Conservation (phyloP, 78 protist genomes). For the Anaeramoeba flamelloides region DNA sequence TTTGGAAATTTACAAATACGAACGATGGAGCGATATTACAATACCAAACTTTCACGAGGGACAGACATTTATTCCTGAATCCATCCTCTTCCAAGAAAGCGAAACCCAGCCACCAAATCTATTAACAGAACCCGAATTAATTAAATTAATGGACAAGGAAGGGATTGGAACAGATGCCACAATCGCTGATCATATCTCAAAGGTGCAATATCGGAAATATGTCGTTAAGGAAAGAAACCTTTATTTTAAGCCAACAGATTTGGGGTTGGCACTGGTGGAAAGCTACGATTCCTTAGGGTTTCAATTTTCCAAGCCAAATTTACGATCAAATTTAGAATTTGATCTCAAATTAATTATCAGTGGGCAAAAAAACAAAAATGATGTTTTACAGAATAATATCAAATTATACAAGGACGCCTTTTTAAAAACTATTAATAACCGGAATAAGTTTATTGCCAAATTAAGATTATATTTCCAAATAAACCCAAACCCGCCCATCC, state of each 20-base stretch:
- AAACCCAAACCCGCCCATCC: too few species aligned
- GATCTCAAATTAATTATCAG: background rate
- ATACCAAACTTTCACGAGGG: slow-evolving; percentile 45
- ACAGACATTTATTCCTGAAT: slow-evolving; percentile 12
- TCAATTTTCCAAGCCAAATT: slow-evolving; percentile 45
- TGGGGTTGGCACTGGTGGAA: slow-evolving; percentile 70
- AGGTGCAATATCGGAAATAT: slow-evolving; percentile 59
- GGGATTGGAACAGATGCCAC: slow-evolving; percentile 94
- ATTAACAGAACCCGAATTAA: slow-evolving; percentile 77
- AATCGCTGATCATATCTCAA: slow-evolving; percentile 85
- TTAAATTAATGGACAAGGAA: slow-evolving; percentile 78
- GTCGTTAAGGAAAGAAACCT: slow-evolving; percentile 17
- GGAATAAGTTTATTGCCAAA: background rate
- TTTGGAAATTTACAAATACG: slow-evolving; percentile 51
- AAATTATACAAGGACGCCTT: background rate
- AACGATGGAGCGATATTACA: slow-evolving; percentile 50
- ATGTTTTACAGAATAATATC: background rate
- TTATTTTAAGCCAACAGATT: slow-evolving; percentile 41
- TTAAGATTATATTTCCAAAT: too few species aligned
- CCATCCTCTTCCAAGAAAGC: slow-evolving; percentile 41
- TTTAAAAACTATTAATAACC: background rate
- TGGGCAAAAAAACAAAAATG: background rate
- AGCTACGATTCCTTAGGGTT: slow-evolving; percentile 68
- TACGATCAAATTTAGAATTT: slow-evolving; percentile 9
- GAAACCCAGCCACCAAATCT: slow-evolving; percentile 70